These are phyloP conservation scores for Polytrichum formosum DNA, from an alignment of 225 moss, liverwort and hornwort species.

Conservation along the genomic window DNA sequence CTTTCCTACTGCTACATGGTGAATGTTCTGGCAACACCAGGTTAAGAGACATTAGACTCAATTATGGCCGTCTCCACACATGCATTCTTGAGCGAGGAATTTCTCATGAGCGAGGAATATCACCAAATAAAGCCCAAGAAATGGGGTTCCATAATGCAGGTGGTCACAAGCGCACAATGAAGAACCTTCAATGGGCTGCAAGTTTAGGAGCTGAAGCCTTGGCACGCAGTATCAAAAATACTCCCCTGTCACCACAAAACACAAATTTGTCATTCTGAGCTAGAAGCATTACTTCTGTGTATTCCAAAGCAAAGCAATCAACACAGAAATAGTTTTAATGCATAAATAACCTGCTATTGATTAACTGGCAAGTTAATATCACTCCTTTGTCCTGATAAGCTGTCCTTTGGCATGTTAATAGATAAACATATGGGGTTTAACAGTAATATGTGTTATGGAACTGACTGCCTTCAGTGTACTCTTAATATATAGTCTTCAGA, in stretches of 20 bases:
- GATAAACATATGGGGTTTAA: not conserved
- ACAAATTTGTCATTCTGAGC: too few species aligned
- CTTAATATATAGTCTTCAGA: too few species aligned
- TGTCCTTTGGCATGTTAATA: not conserved
- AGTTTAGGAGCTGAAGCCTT: constrained; percentile 44
- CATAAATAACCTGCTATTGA: not conserved
- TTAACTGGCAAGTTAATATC: not conserved
- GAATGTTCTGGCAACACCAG: too few species aligned
- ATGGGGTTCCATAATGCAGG: too few species aligned
- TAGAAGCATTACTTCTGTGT: too few species aligned
- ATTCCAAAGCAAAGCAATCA: not conserved
- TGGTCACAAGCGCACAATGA: not conserved
- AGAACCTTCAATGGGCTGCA: constrained; percentile 18
- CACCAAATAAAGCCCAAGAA: too few species aligned
- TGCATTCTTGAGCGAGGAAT: too few species aligned
- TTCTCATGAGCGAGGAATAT: too few species aligned
- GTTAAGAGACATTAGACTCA: not conserved
- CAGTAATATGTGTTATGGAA: too few species aligned
- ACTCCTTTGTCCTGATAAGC: not conserved
- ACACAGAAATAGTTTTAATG: constrained; percentile 22
- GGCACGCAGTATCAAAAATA: constrained; percentile 56
- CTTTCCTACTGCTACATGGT: too few species aligned
- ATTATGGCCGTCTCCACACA: not conserved
- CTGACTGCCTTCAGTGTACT: too few species aligned
- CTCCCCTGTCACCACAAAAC: constrained; percentile 32